Base-by-base conservation (phyloP, 2,329 filamentous ascomycete species). In the Parascedosporium putredinis region DNA sequence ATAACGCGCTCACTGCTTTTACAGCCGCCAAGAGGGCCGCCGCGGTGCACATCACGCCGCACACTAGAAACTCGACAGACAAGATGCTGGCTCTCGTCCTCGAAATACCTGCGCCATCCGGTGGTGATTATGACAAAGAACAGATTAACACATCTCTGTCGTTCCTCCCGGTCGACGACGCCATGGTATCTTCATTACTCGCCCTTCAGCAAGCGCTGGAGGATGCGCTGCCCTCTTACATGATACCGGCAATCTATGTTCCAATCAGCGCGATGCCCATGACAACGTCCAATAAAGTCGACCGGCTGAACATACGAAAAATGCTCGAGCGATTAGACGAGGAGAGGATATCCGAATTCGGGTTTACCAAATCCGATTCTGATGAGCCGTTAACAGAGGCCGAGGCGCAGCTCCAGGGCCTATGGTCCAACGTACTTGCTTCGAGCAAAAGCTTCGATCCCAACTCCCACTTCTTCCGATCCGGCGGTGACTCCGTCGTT, bases 401-500 rank as follows among this genome's bases (percentile, higher is more conserved):
- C n/a, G 31, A 33, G 31, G 10, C 10, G 31, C 31, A 33, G n/a
- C 10, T 33, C 10, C 31, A 33, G n/a, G n/a, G 10, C 31, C 10
- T 33, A 33, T 33, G 31, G 31, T 9, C 31, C 10, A 9, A n/a
- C 10, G 31, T 33, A 9, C 31, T 33, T 33, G 31, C 6, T n/a
- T 9, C 10, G 10, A n/a, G 10, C 31, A 33, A 12, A 9, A 50
- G 50, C 9, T 43, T 46, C 12, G 45, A 54, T 29, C 51, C 56
- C 14, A 53, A 45, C 27, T n/a, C n/a, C n/a, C n/a, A n/a, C n/a
- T 56, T 58, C 23, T 16, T 54, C 8, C 33, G 49, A 12, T 33
- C 54, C 1, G 77, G 78, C 1, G 78, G 78, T 16, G 76, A 80
- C 61, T 81, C 77, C 0, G 74, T 81, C 18, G 62, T 69, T 2